These are phyloP conservation scores for Parascedosporium putredinis DNA, from an alignment of 2,329 filamentous ascomycete genomes.

Conservation along the genomic window DNA sequence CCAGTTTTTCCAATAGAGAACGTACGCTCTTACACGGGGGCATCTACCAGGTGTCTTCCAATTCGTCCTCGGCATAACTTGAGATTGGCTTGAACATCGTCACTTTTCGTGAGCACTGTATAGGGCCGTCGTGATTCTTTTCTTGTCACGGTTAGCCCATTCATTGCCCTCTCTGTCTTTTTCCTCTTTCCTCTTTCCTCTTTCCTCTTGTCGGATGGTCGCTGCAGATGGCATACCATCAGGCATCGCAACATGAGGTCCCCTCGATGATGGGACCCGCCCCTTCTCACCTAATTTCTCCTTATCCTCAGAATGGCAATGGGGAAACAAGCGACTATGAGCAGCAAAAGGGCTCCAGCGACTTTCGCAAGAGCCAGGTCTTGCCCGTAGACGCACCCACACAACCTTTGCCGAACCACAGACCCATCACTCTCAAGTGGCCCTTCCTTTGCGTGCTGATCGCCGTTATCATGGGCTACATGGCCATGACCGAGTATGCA, in stretches of 20 bases:
- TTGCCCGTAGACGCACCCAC: neutral
- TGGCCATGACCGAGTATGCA: constrained; percentile 4
- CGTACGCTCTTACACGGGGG: too few relatives aligned
- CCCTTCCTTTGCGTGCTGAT: neutral
- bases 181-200: neutral
- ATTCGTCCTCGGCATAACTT: too few relatives aligned
- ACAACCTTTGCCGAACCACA: neutral
- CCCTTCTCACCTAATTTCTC: neutral
- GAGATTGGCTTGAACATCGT: too few relatives aligned
- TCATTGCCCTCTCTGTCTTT: neutral
- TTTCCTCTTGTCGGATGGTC: constrained; percentile 7
- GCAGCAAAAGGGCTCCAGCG: neutral
- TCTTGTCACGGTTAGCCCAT: too few relatives aligned
- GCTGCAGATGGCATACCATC: constrained; percentile 4
- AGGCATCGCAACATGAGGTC: constrained; percentile 3
- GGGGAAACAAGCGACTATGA: neutral
- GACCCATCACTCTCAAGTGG: neutral
- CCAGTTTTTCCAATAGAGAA: too few relatives aligned
- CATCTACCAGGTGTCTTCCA: too few relatives aligned
- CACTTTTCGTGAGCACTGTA: too few relatives aligned
- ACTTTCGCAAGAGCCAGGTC: neutral
- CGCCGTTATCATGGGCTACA: constrained; percentile 1
- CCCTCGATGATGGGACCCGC: neutral
- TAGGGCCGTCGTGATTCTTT: too few relatives aligned
- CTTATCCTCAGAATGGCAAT: neutral